Base-by-base conservation (phyloP, 2,329 filamentous ascomycete genomes). In the Curvularia verruculosa region DNA sequence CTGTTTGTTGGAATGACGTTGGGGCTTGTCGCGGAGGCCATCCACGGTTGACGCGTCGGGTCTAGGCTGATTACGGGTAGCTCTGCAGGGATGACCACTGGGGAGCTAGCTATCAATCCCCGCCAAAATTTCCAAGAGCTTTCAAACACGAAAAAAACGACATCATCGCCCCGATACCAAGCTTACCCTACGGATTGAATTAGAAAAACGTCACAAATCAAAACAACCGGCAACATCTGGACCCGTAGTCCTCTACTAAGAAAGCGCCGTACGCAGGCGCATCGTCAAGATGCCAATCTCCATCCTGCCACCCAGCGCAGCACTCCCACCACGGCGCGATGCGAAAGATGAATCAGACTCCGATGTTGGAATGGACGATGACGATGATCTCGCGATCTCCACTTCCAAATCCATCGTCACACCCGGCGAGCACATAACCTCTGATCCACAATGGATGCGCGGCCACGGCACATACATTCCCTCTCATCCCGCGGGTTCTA, bases 371-470 rank as follows among this genome's bases (percentile, higher is more conserved):
- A 79, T 82, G 72, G 78, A 78, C 46, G 80, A 82, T 58, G 77
- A 82, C 58, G 67, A 72, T 36, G 67, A 72, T 37, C 50, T 73
- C 15, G 60, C 69, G 2, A 64, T 64, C 56, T 71, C 64, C 1
- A 51, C 23, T 7, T 53, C 62, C 23, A 77, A 75, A 34, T 77
- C 78, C 43, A 89, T 97, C 65, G 89, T 96, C 66, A 96, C 93
- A 0, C 94, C 94, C 0, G 95, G 94, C 70, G 90, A 96, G 74
- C 80, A 89, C 59, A 91, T 98, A 67, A 97, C 94, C 10, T 85
- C 88, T 63, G 92, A 97, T 77, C 85, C 92, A n/a, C 92, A 97
- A 82, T 98, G 92, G 92, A 98, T 98, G 94, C 79, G 92, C 80
- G 95, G 95, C 70, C 95, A 99, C 80, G 95, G 95, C 66, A 99